phyloP scores from a whole-genome alignment of 164 flowering plant genomes.

The Pachysandra terminalis region DNA sequence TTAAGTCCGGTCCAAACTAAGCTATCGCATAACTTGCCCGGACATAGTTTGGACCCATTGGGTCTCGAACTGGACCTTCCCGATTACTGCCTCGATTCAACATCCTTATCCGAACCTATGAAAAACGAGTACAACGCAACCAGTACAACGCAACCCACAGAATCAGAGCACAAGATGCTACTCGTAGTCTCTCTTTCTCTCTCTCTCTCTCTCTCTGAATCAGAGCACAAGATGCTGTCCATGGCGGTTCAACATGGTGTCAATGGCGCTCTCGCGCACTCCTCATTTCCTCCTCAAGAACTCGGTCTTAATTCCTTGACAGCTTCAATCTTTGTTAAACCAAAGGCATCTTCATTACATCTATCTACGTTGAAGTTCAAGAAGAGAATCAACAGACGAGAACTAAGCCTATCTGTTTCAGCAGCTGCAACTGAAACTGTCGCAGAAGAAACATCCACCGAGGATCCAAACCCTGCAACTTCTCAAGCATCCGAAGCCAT shows the following conservation, averaged over 20 bases:
- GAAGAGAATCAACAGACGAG: conserved; percentile 14
- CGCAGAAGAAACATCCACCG: conserved; percentile 8
- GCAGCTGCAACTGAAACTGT: conserved; percentile 19
- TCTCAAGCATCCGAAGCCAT: background rate
- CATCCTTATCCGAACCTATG: too few species aligned
- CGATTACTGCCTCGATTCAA: too few species aligned
- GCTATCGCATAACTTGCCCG: too few species aligned
- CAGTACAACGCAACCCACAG: too few species aligned
- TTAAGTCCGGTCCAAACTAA: too few species aligned
- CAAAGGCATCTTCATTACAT: background rate
- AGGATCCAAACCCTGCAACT: conserved; percentile 2
- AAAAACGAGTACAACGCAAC: too few species aligned
- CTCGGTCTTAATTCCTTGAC: conserved; percentile 11
- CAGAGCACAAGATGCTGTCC: conserved; percentile 27
- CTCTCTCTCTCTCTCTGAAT: background rate
- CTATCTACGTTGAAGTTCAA: conserved; percentile 1
- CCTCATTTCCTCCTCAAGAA: conserved; percentile 15
- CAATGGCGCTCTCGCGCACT: conserved; percentile 11
- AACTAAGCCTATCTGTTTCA: conserved; percentile 7
- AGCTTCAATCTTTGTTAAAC: conserved; percentile 6
- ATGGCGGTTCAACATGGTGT: conserved; percentile 28
- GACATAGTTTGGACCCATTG: too few species aligned
- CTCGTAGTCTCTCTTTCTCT: too few species aligned
- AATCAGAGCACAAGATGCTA: too few species aligned
- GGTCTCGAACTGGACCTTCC: too few species aligned